Evolutionary conservation across 2,329 filamentous ascomycete genomes (phyloP).

Genomic region (Talaromyces verruculosus): DNA sequence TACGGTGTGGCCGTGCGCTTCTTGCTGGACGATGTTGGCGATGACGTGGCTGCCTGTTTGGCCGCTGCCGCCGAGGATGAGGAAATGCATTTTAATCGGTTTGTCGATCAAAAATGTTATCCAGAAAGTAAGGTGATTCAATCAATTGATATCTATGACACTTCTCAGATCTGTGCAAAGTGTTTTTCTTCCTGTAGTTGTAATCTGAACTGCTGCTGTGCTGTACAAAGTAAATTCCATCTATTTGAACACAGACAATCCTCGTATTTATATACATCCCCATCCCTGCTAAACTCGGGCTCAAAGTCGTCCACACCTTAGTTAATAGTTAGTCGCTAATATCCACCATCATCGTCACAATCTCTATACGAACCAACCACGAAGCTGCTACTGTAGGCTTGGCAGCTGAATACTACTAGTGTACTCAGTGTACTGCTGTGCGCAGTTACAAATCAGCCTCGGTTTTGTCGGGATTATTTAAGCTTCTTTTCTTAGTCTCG

Average conservation of each 20-base stretch:
- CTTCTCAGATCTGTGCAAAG: not conserved
- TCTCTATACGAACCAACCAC: not conserved
- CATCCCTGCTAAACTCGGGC: not conserved
- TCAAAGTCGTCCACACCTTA: too few relatives aligned
- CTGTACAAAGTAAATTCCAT: not conserved
- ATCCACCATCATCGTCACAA: not conserved
- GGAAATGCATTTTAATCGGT: conserved; percentile 13
- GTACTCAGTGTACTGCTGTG: too few relatives aligned
- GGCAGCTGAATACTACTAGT: not conserved
- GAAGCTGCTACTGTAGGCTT: not conserved
- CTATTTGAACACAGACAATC: not conserved
- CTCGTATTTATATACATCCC: not conserved
- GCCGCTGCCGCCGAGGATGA: conserved; percentile 19
- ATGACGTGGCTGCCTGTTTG: conserved; percentile 20
- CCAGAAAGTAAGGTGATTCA: not conserved
- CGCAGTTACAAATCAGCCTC: not conserved
- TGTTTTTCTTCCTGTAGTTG: not conserved
- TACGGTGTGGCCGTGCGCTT: conserved; percentile 11
- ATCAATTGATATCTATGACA: not conserved
- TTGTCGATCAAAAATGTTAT: too few relatives aligned
- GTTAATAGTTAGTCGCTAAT: not conserved
- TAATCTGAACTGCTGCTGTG: not conserved
- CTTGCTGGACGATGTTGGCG: conserved; percentile 10
- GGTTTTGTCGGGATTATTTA: not conserved
- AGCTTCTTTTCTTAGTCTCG: not conserved